These are phyloP conservation scores for Apiospora arundinis DNA, from an alignment of 2,329 filamentous ascomycete species.

Conservation along the genomic window DNA sequence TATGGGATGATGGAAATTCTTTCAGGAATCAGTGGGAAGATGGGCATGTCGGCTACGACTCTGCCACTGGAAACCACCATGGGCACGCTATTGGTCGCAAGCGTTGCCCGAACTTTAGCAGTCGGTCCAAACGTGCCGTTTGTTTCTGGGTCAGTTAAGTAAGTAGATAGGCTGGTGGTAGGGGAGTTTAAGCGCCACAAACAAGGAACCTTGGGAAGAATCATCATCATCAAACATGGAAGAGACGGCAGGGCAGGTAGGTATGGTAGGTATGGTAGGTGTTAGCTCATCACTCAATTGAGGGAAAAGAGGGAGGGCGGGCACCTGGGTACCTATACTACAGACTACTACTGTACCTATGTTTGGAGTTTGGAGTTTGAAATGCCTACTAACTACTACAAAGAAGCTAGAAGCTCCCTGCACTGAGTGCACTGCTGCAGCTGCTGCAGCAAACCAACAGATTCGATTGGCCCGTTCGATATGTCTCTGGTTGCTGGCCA, in stretches of 20 bases:
- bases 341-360: too few species aligned
- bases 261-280: background rate
- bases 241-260: background rate
- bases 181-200: background rate
- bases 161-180: background rate
- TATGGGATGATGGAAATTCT: background rate
- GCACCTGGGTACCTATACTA: background rate
- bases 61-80: conserved; percentile 7
- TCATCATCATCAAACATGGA: background rate
- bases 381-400: too few species aligned
- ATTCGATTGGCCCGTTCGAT: background rate
- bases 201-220: background rate
- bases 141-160: background rate
- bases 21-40: background rate
- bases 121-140: conserved; percentile 11
- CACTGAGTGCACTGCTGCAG: background rate
- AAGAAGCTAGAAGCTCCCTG: background rate
- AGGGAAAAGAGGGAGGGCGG: background rate
- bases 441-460: background rate
- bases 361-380: too few species aligned
- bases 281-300: background rate
- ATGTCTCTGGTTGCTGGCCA: background rate
- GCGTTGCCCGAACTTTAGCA: conserved; percentile 1
- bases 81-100: conserved; percentile 8
- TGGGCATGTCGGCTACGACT: background rate